Evolutionary conservation across 1,284 basidiomycete genomes (phyloP).

Genomic region (Microstroma glucosiphilum): DNA sequence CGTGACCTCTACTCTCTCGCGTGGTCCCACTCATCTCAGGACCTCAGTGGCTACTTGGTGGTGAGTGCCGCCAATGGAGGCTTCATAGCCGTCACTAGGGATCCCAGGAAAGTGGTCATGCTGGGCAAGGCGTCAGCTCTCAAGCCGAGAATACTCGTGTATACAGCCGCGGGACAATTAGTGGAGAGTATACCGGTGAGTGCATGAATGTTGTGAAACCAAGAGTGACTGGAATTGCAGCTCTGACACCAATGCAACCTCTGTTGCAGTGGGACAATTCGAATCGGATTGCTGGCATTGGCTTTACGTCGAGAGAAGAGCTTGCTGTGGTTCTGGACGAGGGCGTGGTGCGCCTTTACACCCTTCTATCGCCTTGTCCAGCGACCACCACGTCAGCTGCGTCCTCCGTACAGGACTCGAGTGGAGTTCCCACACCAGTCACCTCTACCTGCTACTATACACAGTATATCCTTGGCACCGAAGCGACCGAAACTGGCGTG

Average conservation of each 20-base stretch:
- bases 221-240: conserved; percentile 28
- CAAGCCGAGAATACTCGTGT: conserved; percentile 60
- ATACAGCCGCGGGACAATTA: conserved; percentile 54
- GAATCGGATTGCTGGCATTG: conserved; percentile 67
- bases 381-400: neutral
- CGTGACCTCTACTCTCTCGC: conserved; percentile 77
- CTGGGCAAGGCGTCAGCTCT: conserved; percentile 63
- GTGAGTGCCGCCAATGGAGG: conserved; percentile 80
- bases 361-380: conserved; percentile 56
- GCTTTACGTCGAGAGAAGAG: conserved; percentile 73
- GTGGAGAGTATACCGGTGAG: conserved; percentile 51
- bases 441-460: conserved; percentile 64
- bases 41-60: conserved; percentile 72
- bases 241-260: neutral
- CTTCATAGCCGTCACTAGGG: conserved; percentile 81
- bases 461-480: conserved; percentile 74
- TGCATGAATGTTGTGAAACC: conserved; percentile 45
- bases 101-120: conserved; percentile 72
- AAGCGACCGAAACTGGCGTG: conserved; percentile 74
- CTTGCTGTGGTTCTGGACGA: conserved; percentile 85
- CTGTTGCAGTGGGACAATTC: conserved; percentile 68
- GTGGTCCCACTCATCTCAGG: conserved; percentile 63
- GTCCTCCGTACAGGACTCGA: neutral
- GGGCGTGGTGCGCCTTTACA: conserved; percentile 81
- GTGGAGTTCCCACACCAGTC: conserved; percentile 11